Evolutionary conservation across 179 eudicot genomes (phyloP), one percentile per base, ranked within the genome.

Genomic region (Sideroxylon spinosum): DNA sequence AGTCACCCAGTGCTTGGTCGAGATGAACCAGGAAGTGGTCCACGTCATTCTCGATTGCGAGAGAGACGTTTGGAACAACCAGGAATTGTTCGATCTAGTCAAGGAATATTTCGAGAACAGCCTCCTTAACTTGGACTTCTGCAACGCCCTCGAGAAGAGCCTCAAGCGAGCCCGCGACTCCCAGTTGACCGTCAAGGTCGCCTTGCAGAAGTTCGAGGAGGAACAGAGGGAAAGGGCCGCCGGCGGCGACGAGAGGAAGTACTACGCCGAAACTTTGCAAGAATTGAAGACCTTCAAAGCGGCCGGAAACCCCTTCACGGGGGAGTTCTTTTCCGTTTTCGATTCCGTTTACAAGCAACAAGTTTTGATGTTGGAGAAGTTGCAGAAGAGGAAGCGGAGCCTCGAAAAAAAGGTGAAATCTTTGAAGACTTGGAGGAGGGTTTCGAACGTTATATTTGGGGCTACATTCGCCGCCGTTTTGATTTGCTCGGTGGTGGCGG

Each of bases 401-500:
- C 79, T 84, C 0, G 80, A 75, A n/a, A 78, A 84, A 72, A 84
- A 84, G 71, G 10, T 81, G 25, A 75, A 72, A 19, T 29, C 53
- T 0, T 14, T 75, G 2, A 75, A 78, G 55, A 19, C 76, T 0
- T 84, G 77, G 53, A 55, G 76, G 80, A 84, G 53, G 67, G 75
- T 84, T 0, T 84, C 86, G 22, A 81, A 46, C 26, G 71, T 80
- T 0, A 64, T 84, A 7, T 78, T 84, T 16, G 84, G 32, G n/a
- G 84, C 80, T 0, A 62, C 78, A 46, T 81, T 81, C 22, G 79
- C 78, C 0, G 73, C 79, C 13, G 74, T 84, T 20, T 64, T 84
- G 57, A 75, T 84, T 10, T 84, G 83, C 73, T 84, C 86, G 17
- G 86, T 84, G 59, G 84, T 84, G 74, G 86, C 78, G 50, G 86